Percentiles rank a stretch among this genome's conserved stretches.
Evolutionary conservation across 805 yeast genomes (phyloP).

Genomic region (Saturnispora serradocipensis): DNA sequence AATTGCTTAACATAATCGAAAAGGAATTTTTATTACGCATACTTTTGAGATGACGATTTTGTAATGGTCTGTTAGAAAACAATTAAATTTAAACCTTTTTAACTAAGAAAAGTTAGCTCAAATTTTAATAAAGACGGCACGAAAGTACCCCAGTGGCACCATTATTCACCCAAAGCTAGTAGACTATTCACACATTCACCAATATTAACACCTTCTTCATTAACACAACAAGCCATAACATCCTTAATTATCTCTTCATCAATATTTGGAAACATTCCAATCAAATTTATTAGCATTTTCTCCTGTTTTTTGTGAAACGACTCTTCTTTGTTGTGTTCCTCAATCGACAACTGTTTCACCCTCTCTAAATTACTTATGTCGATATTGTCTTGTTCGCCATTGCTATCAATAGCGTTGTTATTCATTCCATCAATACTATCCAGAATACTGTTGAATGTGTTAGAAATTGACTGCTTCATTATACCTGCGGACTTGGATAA

Average conservation of each 20-base stretch:
- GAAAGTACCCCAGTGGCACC: not conserved
- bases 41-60: too few relatives aligned
- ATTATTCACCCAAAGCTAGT: conserved; percentile 21
- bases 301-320: conserved; percentile 30
- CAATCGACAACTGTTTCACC: conserved; percentile 24
- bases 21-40: too few relatives aligned
- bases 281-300: conserved; percentile 40
- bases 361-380: conserved; percentile 14
- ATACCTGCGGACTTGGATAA: conserved; percentile 29
- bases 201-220: conserved; percentile 36
- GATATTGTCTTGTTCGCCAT: conserved; percentile 13
- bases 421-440: conserved; percentile 10
- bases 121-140: too few relatives aligned
- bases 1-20: too few relatives aligned
- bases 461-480: conserved; percentile 28
- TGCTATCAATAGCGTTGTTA: not conserved
- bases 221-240: conserved; percentile 49
- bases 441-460: conserved; percentile 19
- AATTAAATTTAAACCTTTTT: too few relatives aligned
- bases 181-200: conserved; percentile 70
- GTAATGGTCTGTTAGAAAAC: too few relatives aligned
- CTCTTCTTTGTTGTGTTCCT: conserved; percentile 27
- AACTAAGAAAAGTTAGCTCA: too few relatives aligned
- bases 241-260: conserved; percentile 64
- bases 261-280: conserved; percentile 66